Evolutionary conservation across 208 protist species (phyloP).

Genomic region (Leishmania arabica): DNA sequence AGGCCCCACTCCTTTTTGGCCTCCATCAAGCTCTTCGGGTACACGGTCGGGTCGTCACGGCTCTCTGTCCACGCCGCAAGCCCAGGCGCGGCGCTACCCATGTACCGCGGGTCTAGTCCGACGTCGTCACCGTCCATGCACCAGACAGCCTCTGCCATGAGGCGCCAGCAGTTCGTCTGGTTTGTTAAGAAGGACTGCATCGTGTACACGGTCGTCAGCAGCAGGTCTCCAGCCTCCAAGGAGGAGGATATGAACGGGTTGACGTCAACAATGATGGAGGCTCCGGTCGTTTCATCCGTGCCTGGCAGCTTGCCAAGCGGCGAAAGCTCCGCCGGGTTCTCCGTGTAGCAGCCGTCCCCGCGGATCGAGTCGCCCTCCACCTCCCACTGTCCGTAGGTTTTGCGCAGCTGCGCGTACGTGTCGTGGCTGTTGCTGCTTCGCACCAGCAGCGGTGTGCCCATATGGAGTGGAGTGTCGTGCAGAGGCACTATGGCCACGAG

Average conservation of each 20-base stretch:
- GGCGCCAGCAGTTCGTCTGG: constrained; percentile 63
- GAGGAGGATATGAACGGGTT: constrained; percentile 71
- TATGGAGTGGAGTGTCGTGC: constrained; percentile 79
- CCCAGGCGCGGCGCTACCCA: constrained; percentile 51
- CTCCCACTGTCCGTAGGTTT: constrained; percentile 87
- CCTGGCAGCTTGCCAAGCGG: constrained; percentile 69
- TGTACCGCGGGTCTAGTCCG: constrained; percentile 79
- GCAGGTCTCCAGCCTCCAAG: constrained; percentile 75
- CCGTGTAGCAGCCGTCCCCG: constrained; percentile 83
- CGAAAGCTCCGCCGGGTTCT: constrained; percentile 62
- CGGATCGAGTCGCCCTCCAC: constrained; percentile 69
- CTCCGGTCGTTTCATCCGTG: constrained; percentile 59
- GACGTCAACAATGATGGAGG: constrained; percentile 63
- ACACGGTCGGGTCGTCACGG: constrained; percentile 48
- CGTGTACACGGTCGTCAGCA: constrained; percentile 86
- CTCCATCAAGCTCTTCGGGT: constrained; percentile 59
- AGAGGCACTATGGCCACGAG: constrained; percentile 77
- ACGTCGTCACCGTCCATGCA: constrained; percentile 89
- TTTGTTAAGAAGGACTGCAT: constrained; percentile 86
- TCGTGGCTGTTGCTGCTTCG: constrained; percentile 75
- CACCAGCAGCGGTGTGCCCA: constrained; percentile 77
- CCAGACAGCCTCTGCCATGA: constrained; percentile 80
- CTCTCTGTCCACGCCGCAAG: constrained; percentile 52
- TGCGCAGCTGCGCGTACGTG: constrained; percentile 57
- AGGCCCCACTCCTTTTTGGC: constrained; percentile 81